Percentiles rank a stretch among this genome's conserved stretches.
Conservation (phyloP, 306 rosid species). For the Prunus mira region DNA sequence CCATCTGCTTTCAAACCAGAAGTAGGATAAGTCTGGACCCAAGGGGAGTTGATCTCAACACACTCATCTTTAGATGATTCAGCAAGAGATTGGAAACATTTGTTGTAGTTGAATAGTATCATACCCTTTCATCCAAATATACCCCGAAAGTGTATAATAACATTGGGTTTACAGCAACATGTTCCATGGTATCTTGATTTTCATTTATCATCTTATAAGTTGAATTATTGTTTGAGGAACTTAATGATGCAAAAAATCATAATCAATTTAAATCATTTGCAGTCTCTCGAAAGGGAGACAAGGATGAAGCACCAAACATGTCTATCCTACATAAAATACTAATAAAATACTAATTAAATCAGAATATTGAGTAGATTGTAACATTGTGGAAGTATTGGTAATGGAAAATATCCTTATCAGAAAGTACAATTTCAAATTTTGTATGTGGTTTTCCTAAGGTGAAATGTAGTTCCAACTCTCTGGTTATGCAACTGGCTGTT, state of each 20-base stretch:
- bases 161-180: neutral
- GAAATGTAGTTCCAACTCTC: neutral
- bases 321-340: neutral
- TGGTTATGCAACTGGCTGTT: conserved; percentile 20
- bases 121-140: neutral
- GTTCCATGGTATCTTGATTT: neutral
- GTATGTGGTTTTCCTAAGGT: neutral
- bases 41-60: neutral
- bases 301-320: neutral
- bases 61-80: neutral
- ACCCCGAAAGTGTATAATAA: neutral
- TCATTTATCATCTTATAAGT: neutral
- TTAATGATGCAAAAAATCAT: neutral
- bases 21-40: neutral
- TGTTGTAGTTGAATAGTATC: neutral
- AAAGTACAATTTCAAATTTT: neutral
- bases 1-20: neutral
- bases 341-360: neutral
- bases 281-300: neutral
- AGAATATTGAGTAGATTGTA: neutral
- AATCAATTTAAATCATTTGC: neutral
- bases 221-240: neutral
- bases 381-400: neutral
- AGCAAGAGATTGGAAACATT: neutral
- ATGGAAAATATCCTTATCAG: neutral